A percentile compares a stretch with the other conserved stretches of the same genome.
Evolutionary conservation across 768 basidiomycete genomes (phyloP).

Genomic region (Macrolepiota dolichaula): DNA sequence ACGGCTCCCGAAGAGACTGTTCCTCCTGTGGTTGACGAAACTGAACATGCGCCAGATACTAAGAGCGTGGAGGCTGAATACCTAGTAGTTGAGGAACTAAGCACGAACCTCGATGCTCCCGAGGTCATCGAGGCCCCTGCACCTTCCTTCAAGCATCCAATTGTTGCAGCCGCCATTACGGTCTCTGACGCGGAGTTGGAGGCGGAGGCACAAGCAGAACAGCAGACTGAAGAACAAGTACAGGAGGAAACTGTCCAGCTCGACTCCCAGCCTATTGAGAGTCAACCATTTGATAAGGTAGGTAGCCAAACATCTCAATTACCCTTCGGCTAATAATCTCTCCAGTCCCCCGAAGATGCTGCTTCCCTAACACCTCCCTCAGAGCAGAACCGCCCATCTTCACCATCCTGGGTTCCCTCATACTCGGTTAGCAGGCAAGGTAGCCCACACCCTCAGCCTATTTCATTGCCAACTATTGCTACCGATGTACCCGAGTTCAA

Average conservation of each 20-base stretch:
- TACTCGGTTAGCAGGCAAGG: conserved; percentile 22
- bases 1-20: not conserved
- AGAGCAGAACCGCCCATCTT: not conserved
- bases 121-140: not conserved
- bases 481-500: not conserved
- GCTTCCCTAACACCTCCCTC: conserved; percentile 1
- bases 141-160: not conserved
- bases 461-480: not conserved
- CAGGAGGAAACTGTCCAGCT: not conserved
- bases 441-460: conserved; percentile 12
- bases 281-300: not conserved
- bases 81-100: not conserved
- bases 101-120: not conserved
- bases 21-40: not conserved
- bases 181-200: not conserved
- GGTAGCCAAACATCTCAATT: not conserved
- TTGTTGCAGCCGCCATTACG: not conserved
- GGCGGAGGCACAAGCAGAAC: not conserved
- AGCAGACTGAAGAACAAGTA: not conserved
- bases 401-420: conserved; percentile 19
- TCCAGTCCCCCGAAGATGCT: not conserved
- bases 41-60: not conserved
- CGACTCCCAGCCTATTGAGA: not conserved
- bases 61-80: not conserved
- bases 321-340: not conserved